These are phyloP conservation scores for Vanilla planifolia DNA, from an alignment of 106 monocot genomes.

Conservation along the genomic window DNA sequence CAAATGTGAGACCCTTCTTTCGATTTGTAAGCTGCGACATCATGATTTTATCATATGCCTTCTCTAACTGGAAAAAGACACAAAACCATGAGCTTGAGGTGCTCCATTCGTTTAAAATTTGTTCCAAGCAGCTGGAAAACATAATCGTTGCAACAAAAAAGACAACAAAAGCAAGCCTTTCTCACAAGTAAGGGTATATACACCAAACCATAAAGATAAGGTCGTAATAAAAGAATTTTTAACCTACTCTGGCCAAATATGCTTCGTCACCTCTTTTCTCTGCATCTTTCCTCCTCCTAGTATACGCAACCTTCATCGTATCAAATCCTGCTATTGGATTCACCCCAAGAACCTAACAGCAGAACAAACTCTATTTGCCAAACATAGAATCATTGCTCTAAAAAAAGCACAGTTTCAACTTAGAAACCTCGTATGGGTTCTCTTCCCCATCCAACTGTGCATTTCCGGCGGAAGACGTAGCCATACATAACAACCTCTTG, in stretches of 20 bases:
- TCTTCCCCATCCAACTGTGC: conserved; percentile 44
- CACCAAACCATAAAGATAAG: too few relatives aligned
- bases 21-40: conserved; percentile 84
- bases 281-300: conserved; percentile 70
- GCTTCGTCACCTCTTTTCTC: conserved; percentile 78
- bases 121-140: neutral
- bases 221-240: neutral
- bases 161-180: neutral
- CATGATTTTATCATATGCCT: conserved; percentile 95
- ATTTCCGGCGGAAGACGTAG: conserved; percentile 53
- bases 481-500: conserved; percentile 22
- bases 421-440: conserved; percentile 93
- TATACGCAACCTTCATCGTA: conserved; percentile 71
- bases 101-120: neutral
- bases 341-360: conserved; percentile 71
- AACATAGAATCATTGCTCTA: neutral
- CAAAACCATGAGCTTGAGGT: neutral
- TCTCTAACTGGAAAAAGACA: conserved; percentile 60
- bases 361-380: neutral
- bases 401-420: neutral
- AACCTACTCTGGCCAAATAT: conserved; percentile 54
- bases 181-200: too few relatives aligned
- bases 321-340: conserved; percentile 82
- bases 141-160: neutral
- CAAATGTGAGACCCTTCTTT: conserved; percentile 86